Evolutionary conservation across 306 rosid genomes (phyloP), one percentile per base, ranked within the genome.

Genomic region (Lathyrus sativus): DNA sequence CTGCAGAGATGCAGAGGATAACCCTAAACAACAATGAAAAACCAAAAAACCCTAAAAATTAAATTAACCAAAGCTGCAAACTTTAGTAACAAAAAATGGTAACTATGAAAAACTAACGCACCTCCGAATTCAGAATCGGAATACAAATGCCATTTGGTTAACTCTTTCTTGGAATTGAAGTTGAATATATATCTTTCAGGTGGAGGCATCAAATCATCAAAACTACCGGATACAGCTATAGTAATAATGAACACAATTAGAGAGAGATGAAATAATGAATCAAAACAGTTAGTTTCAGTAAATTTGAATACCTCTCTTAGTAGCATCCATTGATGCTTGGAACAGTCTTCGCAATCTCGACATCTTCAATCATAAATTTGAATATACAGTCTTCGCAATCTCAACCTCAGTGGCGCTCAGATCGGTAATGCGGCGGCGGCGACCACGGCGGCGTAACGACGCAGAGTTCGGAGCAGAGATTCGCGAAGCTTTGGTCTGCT

Each of bases 81-180:
- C 38, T 46, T 57, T 6, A 75, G 0, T 2, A 42, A 13, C 42
- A 4, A 1, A 50, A 18, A 50, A 0, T 3, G n/a, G 8, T 0
- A n/a, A 46, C 14, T n/a, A 31, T 12, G 12, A 12, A 3, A 24
- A 55, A 65, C 29, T 14, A 24, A 74, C 33, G 31, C 43, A 76
- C 98, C 97, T 83, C 97, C 96, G 68, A 80, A 90, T 77, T 93
- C 98, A 44, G 96, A 86, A 80, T 90, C 98, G 4, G 98, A 89
- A 77, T 90, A 93, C 28, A 93, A 79, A 79, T 93, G 96, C 98
- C 98, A 93, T 74, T 69, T 93, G 73, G 81, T 85, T 29, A 93
- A 60, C 72, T 93, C 97, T 9, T 86, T 79, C 84, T 85, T 86
- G 4, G 98, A 85, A 74, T 84, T 81, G 91, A 93, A 93, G 63